phyloP scores from a whole-genome alignment of 306 rosid genomes.

The Cucurbita argyrosperma region DNA sequence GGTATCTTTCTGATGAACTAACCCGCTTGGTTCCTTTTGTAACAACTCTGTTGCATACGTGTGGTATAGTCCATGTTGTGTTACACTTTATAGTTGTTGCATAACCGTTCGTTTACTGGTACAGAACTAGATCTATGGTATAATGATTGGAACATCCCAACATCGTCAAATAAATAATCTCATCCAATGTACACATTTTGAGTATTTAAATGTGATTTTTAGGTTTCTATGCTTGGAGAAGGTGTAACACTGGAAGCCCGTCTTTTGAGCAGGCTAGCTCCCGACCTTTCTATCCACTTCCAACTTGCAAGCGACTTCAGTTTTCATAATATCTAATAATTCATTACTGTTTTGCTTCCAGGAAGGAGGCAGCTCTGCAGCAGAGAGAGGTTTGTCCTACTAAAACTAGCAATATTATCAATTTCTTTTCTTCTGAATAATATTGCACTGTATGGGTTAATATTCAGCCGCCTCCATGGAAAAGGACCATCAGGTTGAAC shows the following conservation, averaged over 20 bases:
- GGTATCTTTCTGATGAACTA: not conserved
- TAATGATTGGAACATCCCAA: not conserved
- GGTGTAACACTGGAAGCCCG: constrained; percentile 85
- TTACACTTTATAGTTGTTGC: not conserved
- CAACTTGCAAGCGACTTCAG: not conserved
- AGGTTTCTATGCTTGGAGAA: constrained; percentile 75
- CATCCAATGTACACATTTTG: not conserved
- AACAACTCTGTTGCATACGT: not conserved
- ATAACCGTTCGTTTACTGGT: not conserved
- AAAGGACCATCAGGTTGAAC: not conserved
- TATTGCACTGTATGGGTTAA: not conserved
- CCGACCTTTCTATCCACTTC: constrained; percentile 1
- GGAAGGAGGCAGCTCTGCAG: constrained; percentile 91
- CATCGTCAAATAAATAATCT: not conserved
- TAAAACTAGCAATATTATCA: not conserved
- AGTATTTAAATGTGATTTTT: not conserved
- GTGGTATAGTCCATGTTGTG: not conserved
- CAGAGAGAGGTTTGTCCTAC: constrained; percentile 71
- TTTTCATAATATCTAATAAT: not conserved
- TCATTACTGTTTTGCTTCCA: constrained; percentile 25
- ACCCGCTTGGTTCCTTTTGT: not conserved
- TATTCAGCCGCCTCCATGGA: not conserved
- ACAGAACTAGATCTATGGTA: not conserved
- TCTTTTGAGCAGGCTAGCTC: constrained; percentile 67
- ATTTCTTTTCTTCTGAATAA: not conserved